Evolutionary conservation across 2,329 filamentous ascomycete species (phyloP).

Genomic region (Phyllosticta citrichinensis): DNA sequence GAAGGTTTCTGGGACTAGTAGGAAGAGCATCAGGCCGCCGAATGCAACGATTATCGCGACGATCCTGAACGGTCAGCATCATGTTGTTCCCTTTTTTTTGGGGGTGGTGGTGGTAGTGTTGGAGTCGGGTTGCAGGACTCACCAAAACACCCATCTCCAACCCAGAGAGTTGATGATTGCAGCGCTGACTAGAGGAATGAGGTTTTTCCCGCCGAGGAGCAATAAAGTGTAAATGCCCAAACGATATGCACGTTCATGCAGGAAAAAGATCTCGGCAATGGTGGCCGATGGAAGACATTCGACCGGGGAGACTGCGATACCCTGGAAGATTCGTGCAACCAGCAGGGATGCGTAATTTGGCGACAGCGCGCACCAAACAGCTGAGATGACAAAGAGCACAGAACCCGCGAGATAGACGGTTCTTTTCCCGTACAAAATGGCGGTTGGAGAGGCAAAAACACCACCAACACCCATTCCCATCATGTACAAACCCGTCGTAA

Average conservation of each 20-base stretch:
- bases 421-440: constrained; percentile 82
- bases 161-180: constrained; percentile 65
- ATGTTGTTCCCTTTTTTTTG: too few relatives aligned
- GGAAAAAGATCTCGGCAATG: constrained; percentile 91
- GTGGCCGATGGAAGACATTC: constrained; percentile 90
- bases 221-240: constrained; percentile 89
- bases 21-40: constrained; percentile 62
- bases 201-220: constrained; percentile 81
- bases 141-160: constrained; percentile 92
- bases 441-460: constrained; percentile 77
- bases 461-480: constrained; percentile 80
- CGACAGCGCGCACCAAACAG: constrained; percentile 79
- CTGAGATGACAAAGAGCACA: constrained; percentile 64
- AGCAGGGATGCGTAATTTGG: constrained; percentile 71
- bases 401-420: constrained; percentile 77
- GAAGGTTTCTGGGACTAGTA: constrained; percentile 91
- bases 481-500: constrained; percentile 92
- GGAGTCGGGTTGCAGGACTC: constrained; percentile 20
- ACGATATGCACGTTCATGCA: constrained; percentile 87
- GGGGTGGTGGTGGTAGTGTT: too few relatives aligned
- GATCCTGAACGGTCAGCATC: constrained; percentile 45
- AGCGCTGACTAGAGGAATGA: constrained; percentile 79
- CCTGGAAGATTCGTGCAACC: constrained; percentile 75
- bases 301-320: constrained; percentile 77
- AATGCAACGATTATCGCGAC: constrained; percentile 70